These are phyloP conservation scores for Epichloe hybrida DNA, from an alignment of 2,329 filamentous ascomycete genomes.

Conservation along the genomic window DNA sequence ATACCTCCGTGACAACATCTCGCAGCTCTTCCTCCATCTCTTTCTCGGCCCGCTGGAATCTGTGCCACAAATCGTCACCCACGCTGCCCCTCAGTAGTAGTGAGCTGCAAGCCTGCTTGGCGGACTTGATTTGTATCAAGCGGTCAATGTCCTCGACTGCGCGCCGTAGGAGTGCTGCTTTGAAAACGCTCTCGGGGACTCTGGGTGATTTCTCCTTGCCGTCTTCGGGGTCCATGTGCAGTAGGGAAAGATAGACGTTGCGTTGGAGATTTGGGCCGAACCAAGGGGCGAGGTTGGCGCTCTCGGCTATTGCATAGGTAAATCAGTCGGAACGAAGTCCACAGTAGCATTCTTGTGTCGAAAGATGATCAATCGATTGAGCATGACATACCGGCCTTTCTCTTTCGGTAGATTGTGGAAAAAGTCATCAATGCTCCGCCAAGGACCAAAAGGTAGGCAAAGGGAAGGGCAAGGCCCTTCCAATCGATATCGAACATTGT, in stretches of 20 bases:
- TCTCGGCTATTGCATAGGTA: constrained; percentile 41
- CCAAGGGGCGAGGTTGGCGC: constrained; percentile 83
- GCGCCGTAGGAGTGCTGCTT: constrained; percentile 76
- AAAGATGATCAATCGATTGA: neutral
- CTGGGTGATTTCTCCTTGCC: constrained; percentile 52
- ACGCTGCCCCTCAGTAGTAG: constrained; percentile 84
- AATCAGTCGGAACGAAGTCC: neutral
- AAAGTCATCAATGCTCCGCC: constrained; percentile 83
- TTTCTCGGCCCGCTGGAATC: constrained; percentile 83
- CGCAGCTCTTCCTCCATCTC: constrained; percentile 94
- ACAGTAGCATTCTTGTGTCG: neutral
- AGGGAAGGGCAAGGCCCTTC: constrained; percentile 72
- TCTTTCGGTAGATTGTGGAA: constrained; percentile 81
- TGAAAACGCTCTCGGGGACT: constrained; percentile 73
- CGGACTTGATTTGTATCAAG: constrained; percentile 74
- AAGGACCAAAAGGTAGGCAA: constrained; percentile 81
- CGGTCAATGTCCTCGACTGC: constrained; percentile 88
- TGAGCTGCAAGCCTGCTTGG: constrained; percentile 75
- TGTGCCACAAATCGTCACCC: constrained; percentile 89
- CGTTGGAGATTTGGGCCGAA: constrained; percentile 83
- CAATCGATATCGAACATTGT: constrained; percentile 44
- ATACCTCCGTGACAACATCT: constrained; percentile 84
- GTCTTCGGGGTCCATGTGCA: constrained; percentile 58
- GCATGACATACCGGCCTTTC: constrained; percentile 58
- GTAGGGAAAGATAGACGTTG: constrained; percentile 85